A percentile compares a stretch with the other conserved stretches of the same genome.
Conservation (phyloP, 1,284 basidiomycete genomes). For the Xerocomus minutiporus region DNA sequence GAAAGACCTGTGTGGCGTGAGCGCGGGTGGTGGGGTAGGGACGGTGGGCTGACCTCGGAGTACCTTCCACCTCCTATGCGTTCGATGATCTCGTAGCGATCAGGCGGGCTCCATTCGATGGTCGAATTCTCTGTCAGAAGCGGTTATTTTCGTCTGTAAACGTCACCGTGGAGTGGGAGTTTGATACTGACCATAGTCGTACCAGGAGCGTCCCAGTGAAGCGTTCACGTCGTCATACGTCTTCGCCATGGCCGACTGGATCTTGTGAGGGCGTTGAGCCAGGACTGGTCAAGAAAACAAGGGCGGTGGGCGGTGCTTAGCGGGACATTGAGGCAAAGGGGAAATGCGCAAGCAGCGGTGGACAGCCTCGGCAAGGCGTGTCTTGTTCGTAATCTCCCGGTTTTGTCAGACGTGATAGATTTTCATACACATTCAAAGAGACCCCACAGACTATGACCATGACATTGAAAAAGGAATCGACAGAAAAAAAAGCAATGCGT, state of each 20-base stretch:
- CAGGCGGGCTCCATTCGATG: constrained; percentile 72
- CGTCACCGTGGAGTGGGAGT: neutral
- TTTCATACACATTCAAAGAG: neutral
- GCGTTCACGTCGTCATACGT: constrained; percentile 47
- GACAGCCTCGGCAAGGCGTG: constrained; percentile 26
- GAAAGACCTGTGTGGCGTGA: constrained; percentile 61
- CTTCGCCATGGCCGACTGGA: constrained; percentile 41
- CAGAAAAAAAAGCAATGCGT: constrained; percentile 14
- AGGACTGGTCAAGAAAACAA: constrained; percentile 11
- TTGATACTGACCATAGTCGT: constrained; percentile 44
- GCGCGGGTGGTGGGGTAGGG: neutral
- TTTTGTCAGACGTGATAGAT: no score
- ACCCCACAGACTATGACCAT: constrained; percentile 16
- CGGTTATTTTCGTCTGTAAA: constrained; percentile 2
- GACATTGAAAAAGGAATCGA: constrained; percentile 13
- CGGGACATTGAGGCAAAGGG: constrained; percentile 28
- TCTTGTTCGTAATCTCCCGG: neutral
- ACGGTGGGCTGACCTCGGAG: constrained; percentile 50
- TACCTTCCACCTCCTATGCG: constrained; percentile 81
- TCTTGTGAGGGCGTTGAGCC: constrained; percentile 5
- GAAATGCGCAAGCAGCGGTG: constrained; percentile 3
- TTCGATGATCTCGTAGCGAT: constrained; percentile 77
- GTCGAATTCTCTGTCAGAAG: constrained; percentile 55
- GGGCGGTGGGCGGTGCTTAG: constrained; percentile 18
- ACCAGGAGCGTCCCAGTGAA: constrained; percentile 43